phyloP scores from a whole-genome alignment of 2,329 filamentous ascomycete species.

The Hypoxylon sp. region DNA sequence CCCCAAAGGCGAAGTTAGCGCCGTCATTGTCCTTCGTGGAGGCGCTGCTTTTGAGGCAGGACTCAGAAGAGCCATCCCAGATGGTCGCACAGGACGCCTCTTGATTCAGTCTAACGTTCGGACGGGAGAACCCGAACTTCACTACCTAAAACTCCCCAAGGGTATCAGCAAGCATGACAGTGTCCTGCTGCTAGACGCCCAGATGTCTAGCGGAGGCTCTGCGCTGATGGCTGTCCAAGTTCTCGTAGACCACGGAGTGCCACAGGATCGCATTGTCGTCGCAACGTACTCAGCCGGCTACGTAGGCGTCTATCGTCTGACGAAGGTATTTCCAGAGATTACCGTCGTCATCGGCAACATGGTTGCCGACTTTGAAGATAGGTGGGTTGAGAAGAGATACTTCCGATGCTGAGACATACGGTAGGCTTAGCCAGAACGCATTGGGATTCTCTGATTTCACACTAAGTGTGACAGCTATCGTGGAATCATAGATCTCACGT shows the following conservation, averaged over 20 bases:
- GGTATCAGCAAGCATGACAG: slow-evolving; percentile 78
- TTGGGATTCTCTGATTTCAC: no score
- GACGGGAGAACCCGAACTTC: slow-evolving; percentile 90
- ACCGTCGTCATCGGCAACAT: slow-evolving; percentile 86
- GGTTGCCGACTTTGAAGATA: slow-evolving; percentile 80
- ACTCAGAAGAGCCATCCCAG: slow-evolving; percentile 87
- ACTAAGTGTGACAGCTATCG: no score
- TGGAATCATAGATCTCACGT: slow-evolving; percentile 3
- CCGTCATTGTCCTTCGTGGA: slow-evolving; percentile 87
- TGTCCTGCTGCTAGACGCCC: slow-evolving; percentile 87
- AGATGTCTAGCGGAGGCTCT: slow-evolving; percentile 90
- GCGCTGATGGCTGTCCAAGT: slow-evolving; percentile 94
- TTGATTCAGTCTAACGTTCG: slow-evolving; percentile 88
- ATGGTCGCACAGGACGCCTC: slow-evolving; percentile 87
- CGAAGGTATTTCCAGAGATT: slow-evolving; percentile 87
- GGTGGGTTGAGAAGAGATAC: slow-evolving; percentile 91
- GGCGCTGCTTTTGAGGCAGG: slow-evolving; percentile 90
- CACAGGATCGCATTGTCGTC: slow-evolving; percentile 84
- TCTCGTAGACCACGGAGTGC: slow-evolving; percentile 91
- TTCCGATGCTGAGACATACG: slow-evolving; percentile 74
- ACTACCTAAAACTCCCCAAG: slow-evolving; percentile 82
- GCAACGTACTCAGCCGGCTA: slow-evolving; percentile 91
- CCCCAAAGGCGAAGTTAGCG: slow-evolving; percentile 78
- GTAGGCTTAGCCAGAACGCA: slow-evolving; percentile 23
- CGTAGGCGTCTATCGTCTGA: slow-evolving; percentile 83